These are phyloP conservation scores for Sporopachydermia quercuum DNA, from an alignment of 805 yeast genomes.

Conservation along the genomic window DNA sequence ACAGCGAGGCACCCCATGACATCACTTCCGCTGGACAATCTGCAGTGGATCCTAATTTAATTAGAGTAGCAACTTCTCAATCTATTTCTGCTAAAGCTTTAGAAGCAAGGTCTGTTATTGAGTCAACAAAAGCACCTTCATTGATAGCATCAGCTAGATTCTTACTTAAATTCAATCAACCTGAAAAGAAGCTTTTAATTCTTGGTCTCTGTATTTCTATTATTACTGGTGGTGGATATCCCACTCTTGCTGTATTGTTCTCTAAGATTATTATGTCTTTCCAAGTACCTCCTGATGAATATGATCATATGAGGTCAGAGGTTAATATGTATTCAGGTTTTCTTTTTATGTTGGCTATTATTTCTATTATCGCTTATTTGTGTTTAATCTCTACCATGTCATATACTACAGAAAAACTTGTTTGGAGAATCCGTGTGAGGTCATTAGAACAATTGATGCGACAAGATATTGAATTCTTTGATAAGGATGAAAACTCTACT, in stretches of 20 bases:
- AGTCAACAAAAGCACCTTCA: constrained; percentile 1
- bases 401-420: constrained; percentile 17
- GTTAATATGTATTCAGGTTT: constrained; percentile 20
- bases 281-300: constrained; percentile 18
- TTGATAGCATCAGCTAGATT: constrained; percentile 6
- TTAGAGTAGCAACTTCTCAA: constrained; percentile 10
- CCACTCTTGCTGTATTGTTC: constrained; percentile 21
- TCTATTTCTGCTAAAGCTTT: constrained; percentile 3
- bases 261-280: constrained; percentile 21
- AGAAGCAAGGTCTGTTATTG: constrained; percentile 4
- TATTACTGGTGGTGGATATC: constrained; percentile 22
- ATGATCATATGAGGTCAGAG: constrained; percentile 18
- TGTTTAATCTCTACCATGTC: constrained; percentile 13
- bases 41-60: constrained; percentile 7
- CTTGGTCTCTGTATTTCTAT: constrained; percentile 15
- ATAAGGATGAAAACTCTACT: constrained; percentile 20
- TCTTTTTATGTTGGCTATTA: constrained; percentile 20
- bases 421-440: constrained; percentile 18
- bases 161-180: constrained; percentile 13
- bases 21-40: constrained; percentile 4
- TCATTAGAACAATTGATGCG: constrained; percentile 20
- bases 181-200: constrained; percentile 13
- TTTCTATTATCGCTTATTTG: constrained; percentile 12
- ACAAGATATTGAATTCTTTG: constrained; percentile 23
- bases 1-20: constrained; percentile 6